Percentiles rank a stretch among this genome's conserved stretches.
These are phyloP conservation scores for Leishmania turanica DNA, from an alignment of 208 protist genomes.

Conservation along the genomic window DNA sequence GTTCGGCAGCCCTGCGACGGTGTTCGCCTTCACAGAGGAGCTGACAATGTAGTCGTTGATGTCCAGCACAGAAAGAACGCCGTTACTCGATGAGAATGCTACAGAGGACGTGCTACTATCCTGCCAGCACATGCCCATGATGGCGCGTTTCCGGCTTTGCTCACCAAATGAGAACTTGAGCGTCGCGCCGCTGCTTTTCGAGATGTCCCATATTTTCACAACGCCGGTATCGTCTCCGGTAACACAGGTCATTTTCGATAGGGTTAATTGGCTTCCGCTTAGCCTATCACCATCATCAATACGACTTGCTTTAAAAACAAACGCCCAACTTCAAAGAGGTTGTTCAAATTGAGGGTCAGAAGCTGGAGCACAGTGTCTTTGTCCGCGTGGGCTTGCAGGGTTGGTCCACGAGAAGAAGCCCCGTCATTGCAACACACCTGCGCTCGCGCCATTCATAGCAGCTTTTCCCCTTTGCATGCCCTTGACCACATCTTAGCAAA, in stretches of 20 bases:
- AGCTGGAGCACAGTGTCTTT: neutral
- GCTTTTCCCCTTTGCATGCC: too few relatives aligned
- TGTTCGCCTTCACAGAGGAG: constrained; percentile 36
- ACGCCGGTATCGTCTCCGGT: constrained; percentile 86
- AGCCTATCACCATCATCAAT: neutral
- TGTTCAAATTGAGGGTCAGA: neutral
- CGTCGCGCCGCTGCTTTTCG: constrained; percentile 65
- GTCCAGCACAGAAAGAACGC: constrained; percentile 58
- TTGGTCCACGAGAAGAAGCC: neutral
- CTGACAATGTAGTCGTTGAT: constrained; percentile 35
- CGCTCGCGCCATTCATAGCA: too few relatives aligned
- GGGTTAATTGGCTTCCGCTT: neutral
- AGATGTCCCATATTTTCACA: constrained; percentile 87
- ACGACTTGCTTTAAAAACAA: neutral
- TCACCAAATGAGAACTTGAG: constrained; percentile 70
- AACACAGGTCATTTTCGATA: constrained; percentile 63
- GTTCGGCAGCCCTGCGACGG: constrained; percentile 51
- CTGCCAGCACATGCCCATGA: constrained; percentile 82
- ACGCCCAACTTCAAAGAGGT: neutral
- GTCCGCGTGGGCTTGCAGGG: neutral
- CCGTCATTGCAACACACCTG: neutral
- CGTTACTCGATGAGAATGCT: constrained; percentile 67
- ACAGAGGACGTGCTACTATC: constrained; percentile 56
- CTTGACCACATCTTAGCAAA: too few relatives aligned
- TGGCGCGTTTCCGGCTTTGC: constrained; percentile 60